Evolutionary conservation across 2,329 filamentous ascomycete genomes (phyloP).

Genomic region (Rhexocercosporidium sp.): DNA sequence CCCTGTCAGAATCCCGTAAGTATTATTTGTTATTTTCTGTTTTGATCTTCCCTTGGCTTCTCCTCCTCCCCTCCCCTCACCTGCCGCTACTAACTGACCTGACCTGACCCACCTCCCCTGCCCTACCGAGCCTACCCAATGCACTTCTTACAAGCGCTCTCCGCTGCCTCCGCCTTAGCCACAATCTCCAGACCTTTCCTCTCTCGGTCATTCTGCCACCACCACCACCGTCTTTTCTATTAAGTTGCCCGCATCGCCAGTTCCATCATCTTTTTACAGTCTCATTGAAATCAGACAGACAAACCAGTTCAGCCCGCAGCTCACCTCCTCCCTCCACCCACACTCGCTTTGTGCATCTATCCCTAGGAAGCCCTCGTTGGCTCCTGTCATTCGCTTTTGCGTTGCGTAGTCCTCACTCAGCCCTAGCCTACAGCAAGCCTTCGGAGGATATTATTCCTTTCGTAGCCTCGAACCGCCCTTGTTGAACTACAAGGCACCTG

Average conservation of each 20-base stretch:
- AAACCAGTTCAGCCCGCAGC: conserved; percentile 23
- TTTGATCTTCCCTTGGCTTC: not conserved
- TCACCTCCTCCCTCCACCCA: conserved; percentile 35
- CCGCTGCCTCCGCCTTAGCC: conserved; percentile 27
- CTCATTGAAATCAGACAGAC: conserved; percentile 29
- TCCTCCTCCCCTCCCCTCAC: conserved; percentile 4
- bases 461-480: conserved; percentile 30
- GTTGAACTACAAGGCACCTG: conserved; percentile 23
- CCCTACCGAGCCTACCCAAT: conserved; percentile 16
- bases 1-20: not conserved
- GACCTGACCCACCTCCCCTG: conserved; percentile 15
- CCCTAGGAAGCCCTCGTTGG: conserved; percentile 73
- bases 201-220: conserved; percentile 34
- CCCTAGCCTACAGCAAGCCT: conserved; percentile 38
- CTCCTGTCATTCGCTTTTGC: conserved; percentile 75
- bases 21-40: not conserved
- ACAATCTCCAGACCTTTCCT: conserved; percentile 17
- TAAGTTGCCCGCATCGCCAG: conserved; percentile 39
- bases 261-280: conserved; percentile 28
- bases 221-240: conserved; percentile 32
- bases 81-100: conserved; percentile 15
- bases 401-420: conserved; percentile 37
- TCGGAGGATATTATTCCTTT: conserved; percentile 35
- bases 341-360: conserved; percentile 43
- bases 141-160: conserved; percentile 21